These are phyloP conservation scores for Spathaspora hagerdaliae DNA, from an alignment of 805 yeast species.

Conservation along the genomic window DNA sequence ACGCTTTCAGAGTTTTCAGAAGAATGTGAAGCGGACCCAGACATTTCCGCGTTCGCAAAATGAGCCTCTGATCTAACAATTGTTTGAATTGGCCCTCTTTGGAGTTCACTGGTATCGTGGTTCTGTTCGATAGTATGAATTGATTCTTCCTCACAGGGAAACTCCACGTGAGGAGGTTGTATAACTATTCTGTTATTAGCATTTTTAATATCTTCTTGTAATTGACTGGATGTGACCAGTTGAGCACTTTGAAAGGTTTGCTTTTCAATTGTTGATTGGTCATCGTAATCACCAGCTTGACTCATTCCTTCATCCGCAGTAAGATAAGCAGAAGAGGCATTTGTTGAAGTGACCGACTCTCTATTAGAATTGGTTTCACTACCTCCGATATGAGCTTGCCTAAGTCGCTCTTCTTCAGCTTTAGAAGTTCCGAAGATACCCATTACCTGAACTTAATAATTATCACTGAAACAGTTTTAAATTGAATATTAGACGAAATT, in stretches of 20 bases:
- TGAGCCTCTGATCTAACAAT: not conserved
- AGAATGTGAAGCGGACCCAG: not conserved
- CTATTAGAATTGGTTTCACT: slow-evolving; percentile 5
- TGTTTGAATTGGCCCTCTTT: not conserved
- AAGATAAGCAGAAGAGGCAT: slow-evolving; percentile 26
- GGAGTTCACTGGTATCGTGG: not conserved
- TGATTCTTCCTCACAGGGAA: not conserved
- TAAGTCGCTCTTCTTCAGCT: slow-evolving; percentile 24
- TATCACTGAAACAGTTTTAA: not conserved
- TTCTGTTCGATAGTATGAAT: not conserved
- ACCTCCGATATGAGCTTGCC: slow-evolving; percentile 15
- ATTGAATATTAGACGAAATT: not conserved
- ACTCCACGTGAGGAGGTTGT: too few relatives aligned
- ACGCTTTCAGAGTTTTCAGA: not conserved
- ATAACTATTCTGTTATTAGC: not conserved
- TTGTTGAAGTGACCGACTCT: slow-evolving; percentile 13
- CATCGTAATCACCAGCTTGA: not conserved
- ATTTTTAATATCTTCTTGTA: not conserved
- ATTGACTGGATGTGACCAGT: not conserved
- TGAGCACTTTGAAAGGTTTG: not conserved
- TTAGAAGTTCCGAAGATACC: slow-evolving; percentile 33
- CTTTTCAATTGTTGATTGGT: not conserved
- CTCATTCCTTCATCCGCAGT: slow-evolving; percentile 25
- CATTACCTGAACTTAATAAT: slow-evolving; percentile 13
- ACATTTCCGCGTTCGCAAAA: not conserved